These are phyloP conservation scores for Quercus bicolor DNA, from an alignment of 306 rosid genomes.

Conservation along the genomic window DNA sequence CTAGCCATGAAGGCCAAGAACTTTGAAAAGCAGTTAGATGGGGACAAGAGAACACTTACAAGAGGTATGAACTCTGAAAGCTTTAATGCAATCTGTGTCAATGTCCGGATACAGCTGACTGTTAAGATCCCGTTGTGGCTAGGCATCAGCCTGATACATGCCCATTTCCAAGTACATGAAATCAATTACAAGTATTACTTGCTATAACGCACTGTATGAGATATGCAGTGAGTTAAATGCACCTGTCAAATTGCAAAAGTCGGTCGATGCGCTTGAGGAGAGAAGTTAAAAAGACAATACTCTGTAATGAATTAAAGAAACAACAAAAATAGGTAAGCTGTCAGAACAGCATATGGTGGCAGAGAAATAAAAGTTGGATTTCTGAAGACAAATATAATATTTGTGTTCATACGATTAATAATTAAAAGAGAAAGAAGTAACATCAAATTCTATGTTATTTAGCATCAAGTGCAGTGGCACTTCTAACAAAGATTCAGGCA, in stretches of 20 bases:
- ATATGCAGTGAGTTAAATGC: slow-evolving; percentile 22
- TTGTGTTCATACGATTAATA: neutral
- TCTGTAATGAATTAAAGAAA: slow-evolving; percentile 49
- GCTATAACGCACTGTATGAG: slow-evolving; percentile 15
- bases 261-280: slow-evolving; percentile 90
- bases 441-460: neutral
- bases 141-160: slow-evolving; percentile 83
- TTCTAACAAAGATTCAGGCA: neutral
- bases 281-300: slow-evolving; percentile 72
- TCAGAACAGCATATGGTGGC: neutral
- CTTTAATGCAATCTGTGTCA: slow-evolving; percentile 90
- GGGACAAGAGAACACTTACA: slow-evolving; percentile 43
- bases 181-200: slow-evolving; percentile 22
- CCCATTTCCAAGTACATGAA: slow-evolving; percentile 33
- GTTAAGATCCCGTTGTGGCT: slow-evolving; percentile 93
- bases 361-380: neutral
- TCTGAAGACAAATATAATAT: neutral
- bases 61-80: slow-evolving; percentile 75
- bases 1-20: slow-evolving; percentile 20
- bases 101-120: slow-evolving; percentile 77
- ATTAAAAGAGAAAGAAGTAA: neutral
- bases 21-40: slow-evolving; percentile 15
- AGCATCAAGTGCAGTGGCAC: neutral
- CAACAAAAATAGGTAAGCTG: slow-evolving; percentile 7
- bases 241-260: slow-evolving; percentile 95